Evolutionary conservation across 2,329 filamentous ascomycete species (phyloP).

Genomic region (Amauroascus verrucosus): DNA sequence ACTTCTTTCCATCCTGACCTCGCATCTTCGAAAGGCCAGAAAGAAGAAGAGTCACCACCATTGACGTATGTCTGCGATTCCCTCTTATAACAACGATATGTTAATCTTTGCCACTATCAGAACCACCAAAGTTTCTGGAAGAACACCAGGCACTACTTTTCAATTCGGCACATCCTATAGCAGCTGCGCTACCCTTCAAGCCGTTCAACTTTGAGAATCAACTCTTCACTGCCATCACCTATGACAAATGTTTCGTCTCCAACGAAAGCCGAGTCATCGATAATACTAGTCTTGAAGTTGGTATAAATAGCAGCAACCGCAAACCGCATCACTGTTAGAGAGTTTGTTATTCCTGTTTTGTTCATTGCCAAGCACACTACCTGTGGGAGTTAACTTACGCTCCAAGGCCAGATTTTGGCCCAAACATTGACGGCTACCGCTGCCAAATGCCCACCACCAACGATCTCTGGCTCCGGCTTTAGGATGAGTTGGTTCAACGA

Average conservation of each 20-base stretch:
- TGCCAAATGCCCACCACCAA: conserved; percentile 11
- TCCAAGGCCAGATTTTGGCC: conserved; percentile 8
- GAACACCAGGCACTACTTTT: too few species aligned
- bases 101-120: neutral
- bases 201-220: conserved; percentile 8
- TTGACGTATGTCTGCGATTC: too few species aligned
- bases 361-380: neutral
- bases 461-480: conserved; percentile 7
- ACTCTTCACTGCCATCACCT: conserved; percentile 9
- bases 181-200: neutral
- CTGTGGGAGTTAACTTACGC: neutral
- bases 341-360: neutral
- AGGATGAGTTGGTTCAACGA: conserved; percentile 4
- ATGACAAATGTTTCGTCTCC: conserved; percentile 9
- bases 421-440: conserved; percentile 10
- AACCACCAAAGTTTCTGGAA: too few species aligned
- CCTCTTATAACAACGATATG: neutral
- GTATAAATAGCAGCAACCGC: conserved; percentile 9
- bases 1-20: too few species aligned
- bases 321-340: conserved; percentile 5
- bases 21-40: too few species aligned
- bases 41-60: too few species aligned
- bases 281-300: conserved; percentile 8
- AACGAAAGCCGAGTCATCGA: conserved; percentile 7
- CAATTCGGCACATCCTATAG: too few species aligned